Base-by-base conservation (phyloP, 2,329 filamentous ascomycete genomes). In the Fusarium sp. region DNA sequence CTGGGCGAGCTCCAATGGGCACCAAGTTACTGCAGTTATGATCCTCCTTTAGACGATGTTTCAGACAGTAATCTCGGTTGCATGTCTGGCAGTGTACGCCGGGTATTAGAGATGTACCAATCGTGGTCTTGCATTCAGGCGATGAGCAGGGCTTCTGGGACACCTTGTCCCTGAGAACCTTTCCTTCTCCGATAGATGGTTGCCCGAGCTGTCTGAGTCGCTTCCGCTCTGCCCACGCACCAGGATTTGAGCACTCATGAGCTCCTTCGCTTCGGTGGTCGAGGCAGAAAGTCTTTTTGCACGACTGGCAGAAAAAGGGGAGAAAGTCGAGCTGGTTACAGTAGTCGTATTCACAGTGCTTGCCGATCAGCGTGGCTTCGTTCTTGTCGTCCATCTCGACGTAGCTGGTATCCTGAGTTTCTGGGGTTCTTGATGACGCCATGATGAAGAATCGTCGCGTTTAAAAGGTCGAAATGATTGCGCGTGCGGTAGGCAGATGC, bases 251-350 rank as follows among this genome's bases (percentile, higher is more conserved):
- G 79, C 88, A 91, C 75, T 88, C 87, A 82, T 99, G 96, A 0
- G 92, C 82, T 20, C 88, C 87, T 82, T 98, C 95, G 74, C 89
- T 91, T 56, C 95, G 92, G 84, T 99, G 96, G 77, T 98, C 95
- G 70, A 97, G 91, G 78, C 96, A 99, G 82, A 90, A 99, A 17
- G 91, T 95, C 60, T 88, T 87, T 68, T 78, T 87, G 82, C 96
- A 99, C 71, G 92, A 96, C 77, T 96, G 92, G 82, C 96, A 99
- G 76, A 89, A 87, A 80, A 98, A 98, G 6, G 96, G 96, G 6
- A 99, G 88, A 79, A 99, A 98, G 81, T 98, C 96, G 63, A 98
- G 92, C 77, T 96, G 92, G 77, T 94, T 91, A 84, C 96, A 99
- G 84, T 93, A 96, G 69, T 91, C 84, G 80, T 92, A 90, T 79